Conservation (phyloP, 169 alveolate genomes). For the Theileria orientalis region DNA sequence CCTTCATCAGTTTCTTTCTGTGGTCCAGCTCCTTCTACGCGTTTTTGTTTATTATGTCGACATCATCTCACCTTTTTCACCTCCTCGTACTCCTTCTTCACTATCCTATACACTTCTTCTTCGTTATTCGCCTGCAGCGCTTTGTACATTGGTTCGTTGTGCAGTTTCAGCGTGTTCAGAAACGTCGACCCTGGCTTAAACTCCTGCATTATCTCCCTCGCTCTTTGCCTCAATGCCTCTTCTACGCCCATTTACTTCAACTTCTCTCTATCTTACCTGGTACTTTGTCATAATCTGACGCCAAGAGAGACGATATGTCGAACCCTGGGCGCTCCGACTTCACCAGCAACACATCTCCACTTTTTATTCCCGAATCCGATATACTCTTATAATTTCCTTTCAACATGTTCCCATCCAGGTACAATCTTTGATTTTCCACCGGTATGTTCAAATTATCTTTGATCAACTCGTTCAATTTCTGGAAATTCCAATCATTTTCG, state of each 20-base stretch:
- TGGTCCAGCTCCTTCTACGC: constrained; percentile 52
- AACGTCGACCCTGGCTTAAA: constrained; percentile 10
- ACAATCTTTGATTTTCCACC: constrained; percentile 2
- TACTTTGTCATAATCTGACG: background rate
- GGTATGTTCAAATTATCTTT: constrained; percentile 40
- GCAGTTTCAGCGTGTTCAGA: constrained; percentile 16
- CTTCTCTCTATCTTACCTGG: background rate
- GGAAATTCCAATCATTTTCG: constrained; percentile 51
- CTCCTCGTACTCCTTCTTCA: constrained; percentile 13
- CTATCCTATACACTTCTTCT: constrained; percentile 17
- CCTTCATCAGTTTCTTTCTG: constrained; percentile 36
- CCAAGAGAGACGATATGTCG: background rate
- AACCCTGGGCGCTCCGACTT: background rate
- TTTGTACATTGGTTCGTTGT: constrained; percentile 12
- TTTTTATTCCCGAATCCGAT: constrained; percentile 20
- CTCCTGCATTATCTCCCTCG: constrained; percentile 15
- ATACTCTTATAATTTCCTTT: constrained; percentile 7
- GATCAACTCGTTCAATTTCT: constrained; percentile 18
- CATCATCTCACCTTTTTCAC: constrained; percentile 14
- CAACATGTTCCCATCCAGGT: constrained; percentile 30
- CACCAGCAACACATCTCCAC: constrained; percentile 35
- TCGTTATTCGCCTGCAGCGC: constrained; percentile 25
- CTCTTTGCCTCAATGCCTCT: constrained; percentile 16
- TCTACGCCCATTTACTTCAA: constrained; percentile 2
- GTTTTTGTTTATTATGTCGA: background rate